phyloP scores from a whole-genome alignment of 2,329 filamentous ascomycete species.

The Colletotrichum sidae region DNA sequence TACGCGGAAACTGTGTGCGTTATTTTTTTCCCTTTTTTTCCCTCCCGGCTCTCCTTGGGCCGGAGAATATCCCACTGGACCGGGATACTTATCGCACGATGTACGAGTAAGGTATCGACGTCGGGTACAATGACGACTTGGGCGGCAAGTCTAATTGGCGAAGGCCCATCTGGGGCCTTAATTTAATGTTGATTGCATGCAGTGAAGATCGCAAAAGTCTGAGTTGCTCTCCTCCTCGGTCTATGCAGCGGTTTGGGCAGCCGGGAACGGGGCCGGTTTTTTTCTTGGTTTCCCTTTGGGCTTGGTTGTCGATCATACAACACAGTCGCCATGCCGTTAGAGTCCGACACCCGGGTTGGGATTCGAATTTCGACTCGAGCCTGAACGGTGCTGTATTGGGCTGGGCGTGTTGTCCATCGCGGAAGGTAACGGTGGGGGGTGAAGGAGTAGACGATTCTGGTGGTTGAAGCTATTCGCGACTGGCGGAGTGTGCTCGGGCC shows the following conservation, averaged over 20 bases:
- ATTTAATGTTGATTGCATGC: slow-evolving; percentile 15
- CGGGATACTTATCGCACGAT: neutral
- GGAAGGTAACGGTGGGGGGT: neutral
- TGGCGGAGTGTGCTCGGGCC: neutral
- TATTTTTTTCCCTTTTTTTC: neutral
- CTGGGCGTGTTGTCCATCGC: neutral
- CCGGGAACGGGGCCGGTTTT: no score
- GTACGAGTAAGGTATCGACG: neutral
- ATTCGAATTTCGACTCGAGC: slow-evolving; percentile 12
- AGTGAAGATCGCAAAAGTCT: slow-evolving; percentile 23
- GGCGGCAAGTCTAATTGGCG: neutral
- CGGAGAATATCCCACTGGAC: neutral
- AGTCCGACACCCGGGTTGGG: slow-evolving; percentile 15
- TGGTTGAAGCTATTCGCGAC: slow-evolving; percentile 18
- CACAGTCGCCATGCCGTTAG: neutral
- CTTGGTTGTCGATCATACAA: no score
- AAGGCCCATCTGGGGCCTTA: neutral
- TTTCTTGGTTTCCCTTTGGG: no score
- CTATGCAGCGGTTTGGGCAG: no score
- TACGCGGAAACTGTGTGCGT: neutral
- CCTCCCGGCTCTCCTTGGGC: neutral
- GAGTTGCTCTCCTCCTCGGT: neutral
- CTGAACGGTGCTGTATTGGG: neutral
- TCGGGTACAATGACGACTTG: neutral
- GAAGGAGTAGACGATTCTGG: no score